phyloP scores from a whole-genome alignment of 208 protist species.

The Acanthamoeba quina region DNA sequence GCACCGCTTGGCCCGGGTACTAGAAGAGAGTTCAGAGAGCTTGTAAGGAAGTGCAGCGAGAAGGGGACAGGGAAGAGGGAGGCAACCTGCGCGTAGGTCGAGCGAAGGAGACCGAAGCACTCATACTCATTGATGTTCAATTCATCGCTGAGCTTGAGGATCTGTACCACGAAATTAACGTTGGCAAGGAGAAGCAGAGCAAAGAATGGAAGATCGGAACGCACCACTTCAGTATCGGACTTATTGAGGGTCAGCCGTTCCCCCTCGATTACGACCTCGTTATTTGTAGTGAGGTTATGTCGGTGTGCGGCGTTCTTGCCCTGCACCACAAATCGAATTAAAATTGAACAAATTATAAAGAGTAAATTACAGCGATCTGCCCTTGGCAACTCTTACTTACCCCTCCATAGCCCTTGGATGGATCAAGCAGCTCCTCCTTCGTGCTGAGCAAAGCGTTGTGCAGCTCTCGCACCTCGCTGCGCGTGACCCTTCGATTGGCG shows the following conservation, averaged over 20 bases:
- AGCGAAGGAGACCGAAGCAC: slow-evolving; percentile 1
- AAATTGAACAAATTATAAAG: neutral
- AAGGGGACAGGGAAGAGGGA: neutral
- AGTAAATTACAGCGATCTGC: neutral
- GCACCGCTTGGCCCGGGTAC: neutral
- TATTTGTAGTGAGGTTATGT: slow-evolving; percentile 7
- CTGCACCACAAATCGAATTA: neutral
- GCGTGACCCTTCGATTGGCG: neutral
- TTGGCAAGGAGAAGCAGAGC: neutral
- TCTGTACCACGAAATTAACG: neutral
- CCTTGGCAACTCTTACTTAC: neutral
- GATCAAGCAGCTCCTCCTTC: neutral
- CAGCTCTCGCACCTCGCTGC: neutral
- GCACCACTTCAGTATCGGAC: neutral
- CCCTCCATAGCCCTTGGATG: slow-evolving; percentile 4
- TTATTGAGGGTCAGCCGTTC: neutral
- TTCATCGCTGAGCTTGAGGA: slow-evolving; percentile 57
- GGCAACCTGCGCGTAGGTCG: neutral
- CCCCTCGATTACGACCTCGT: neutral
- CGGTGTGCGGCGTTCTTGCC: slow-evolving; percentile 12
- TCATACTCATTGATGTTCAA: slow-evolving; percentile 30
- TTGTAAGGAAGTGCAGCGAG: neutral
- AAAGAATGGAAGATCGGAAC: neutral
- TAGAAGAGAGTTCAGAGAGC: neutral
- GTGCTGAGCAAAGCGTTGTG: neutral